phyloP scores from a whole-genome alignment of 2,329 filamentous ascomycete species.

The Claviceps sp. region DNA sequence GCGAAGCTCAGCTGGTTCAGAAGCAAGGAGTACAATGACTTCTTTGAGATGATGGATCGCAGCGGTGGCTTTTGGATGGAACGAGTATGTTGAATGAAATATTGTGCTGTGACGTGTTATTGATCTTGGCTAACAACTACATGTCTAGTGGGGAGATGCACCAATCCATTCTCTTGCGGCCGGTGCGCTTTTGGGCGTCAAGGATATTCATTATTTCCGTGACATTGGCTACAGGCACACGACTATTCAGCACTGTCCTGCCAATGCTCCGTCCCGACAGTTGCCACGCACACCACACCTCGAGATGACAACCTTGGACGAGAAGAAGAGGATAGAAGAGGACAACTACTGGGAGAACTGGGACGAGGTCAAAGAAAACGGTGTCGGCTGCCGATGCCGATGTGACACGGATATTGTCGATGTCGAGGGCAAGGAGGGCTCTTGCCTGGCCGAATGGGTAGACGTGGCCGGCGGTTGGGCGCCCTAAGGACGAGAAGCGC shows the following conservation, averaged over 20 bases:
- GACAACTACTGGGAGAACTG: conserved; percentile 91
- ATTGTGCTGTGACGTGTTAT: neutral
- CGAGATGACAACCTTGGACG: conserved; percentile 66
- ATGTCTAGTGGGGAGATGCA: conserved; percentile 81
- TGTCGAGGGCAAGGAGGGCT: conserved; percentile 94
- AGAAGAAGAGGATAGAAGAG: conserved; percentile 77
- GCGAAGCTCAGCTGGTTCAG: conserved; percentile 89
- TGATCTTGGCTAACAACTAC: conserved; percentile 15
- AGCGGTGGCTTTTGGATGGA: conserved; percentile 99
- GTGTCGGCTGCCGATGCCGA: conserved; percentile 88
- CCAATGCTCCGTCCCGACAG: conserved; percentile 83
- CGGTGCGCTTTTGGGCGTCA: conserved; percentile 66
- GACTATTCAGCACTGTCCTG: conserved; percentile 95
- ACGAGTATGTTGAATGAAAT: conserved; percentile 44
- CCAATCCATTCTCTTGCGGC: conserved; percentile 96
- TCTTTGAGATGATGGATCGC: conserved; percentile 97
- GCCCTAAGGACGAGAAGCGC: conserved; percentile 18
- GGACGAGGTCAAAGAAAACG: conserved; percentile 84
- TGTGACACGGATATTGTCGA: conserved; percentile 97
- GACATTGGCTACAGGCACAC: conserved; percentile 98
- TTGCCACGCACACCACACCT: conserved; percentile 67
- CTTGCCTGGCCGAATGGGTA: conserved; percentile 91
- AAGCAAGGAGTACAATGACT: conserved; percentile 93
- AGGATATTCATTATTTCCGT: conserved; percentile 95
- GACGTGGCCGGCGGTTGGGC: conserved; percentile 93